A percentile compares a stretch with the other conserved stretches of the same genome.
Conservation (phyloP, 139 green algal species). For the Diplosphaera chodatii region DNA sequence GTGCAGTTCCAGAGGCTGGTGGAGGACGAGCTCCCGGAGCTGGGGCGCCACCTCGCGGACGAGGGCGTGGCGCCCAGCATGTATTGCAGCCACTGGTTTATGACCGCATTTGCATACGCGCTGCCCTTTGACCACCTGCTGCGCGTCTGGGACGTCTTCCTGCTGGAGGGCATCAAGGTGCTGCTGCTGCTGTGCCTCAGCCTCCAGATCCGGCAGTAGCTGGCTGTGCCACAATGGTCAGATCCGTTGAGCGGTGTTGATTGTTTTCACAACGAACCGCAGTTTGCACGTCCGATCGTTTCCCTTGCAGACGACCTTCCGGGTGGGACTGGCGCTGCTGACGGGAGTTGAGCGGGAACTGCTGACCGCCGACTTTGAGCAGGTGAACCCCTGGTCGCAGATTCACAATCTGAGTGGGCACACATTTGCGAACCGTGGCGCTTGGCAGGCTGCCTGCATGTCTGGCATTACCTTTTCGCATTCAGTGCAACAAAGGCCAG, state of each 20-base stretch:
- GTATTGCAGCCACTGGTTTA: slow-evolving; percentile 86
- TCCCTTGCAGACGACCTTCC: slow-evolving; percentile 26
- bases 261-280: too few relatives aligned
- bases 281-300: too few relatives aligned
- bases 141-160: slow-evolving; percentile 76
- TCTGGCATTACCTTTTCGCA: too few relatives aligned
- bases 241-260: too few relatives aligned
- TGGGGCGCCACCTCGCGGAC: slow-evolving; percentile 45
- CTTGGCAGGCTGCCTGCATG: too few relatives aligned
- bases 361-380: slow-evolving; percentile 43
- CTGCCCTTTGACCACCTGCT: slow-evolving; percentile 77
- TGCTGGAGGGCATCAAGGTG: slow-evolving; percentile 66
- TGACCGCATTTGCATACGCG: slow-evolving; percentile 80
- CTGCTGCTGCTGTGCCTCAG: too few relatives aligned
- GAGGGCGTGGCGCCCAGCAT: slow-evolving; percentile 51
- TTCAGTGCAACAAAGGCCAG: too few relatives aligned
- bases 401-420: too few relatives aligned
- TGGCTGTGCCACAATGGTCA: too few relatives aligned
- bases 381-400: too few relatives aligned
- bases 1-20: slow-evolving; percentile 15
- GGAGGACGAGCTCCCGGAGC: slow-evolving; percentile 29
- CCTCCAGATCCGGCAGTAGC: too few relatives aligned
- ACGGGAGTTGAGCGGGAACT: slow-evolving; percentile 46
- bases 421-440: too few relatives aligned
- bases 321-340: slow-evolving; percentile 64